Conservation (phyloP, 164 flowering plant genomes). For the Sedum album region DNA sequence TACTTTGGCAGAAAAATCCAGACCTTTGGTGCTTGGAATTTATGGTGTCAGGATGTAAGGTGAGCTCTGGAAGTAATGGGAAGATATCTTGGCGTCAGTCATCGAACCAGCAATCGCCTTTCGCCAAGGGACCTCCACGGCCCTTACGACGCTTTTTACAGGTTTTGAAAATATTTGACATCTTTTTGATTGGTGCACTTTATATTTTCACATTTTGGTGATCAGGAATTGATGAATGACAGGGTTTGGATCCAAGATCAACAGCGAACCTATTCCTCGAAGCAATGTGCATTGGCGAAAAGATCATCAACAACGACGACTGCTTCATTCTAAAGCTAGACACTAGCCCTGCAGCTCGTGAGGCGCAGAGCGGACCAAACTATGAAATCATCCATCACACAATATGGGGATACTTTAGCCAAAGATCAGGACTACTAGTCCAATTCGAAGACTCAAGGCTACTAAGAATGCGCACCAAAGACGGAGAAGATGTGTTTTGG, state of each 20-base stretch:
- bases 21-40: conserved; percentile 40
- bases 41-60: conserved; percentile 39
- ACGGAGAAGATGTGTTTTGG: conserved; percentile 52
- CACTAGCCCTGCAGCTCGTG: conserved; percentile 31
- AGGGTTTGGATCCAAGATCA: conserved; percentile 47
- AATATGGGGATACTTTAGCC: conserved; percentile 59
- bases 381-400: conserved; percentile 49
- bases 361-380: conserved; percentile 37
- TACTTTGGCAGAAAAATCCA: conserved; percentile 43
- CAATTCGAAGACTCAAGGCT: conserved; percentile 70
- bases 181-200: too few species aligned
- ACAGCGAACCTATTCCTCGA: conserved; percentile 33
- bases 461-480: conserved; percentile 26
- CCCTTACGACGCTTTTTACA: conserved; percentile 42
- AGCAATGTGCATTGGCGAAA: conserved; percentile 46
- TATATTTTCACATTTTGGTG: background rate
- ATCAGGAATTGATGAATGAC: background rate
- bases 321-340: conserved; percentile 46
- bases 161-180: too few species aligned
- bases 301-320: conserved; percentile 31
- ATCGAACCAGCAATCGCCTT: conserved; percentile 27
- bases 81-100: conserved; percentile 40
- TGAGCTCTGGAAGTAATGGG: conserved; percentile 34
- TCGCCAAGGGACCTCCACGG: conserved; percentile 30
- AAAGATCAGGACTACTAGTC: conserved; percentile 58